Evolutionary conservation across 2,329 filamentous ascomycete species (phyloP), one percentile per base, ranked within the genome.

Genomic region (Alternaria solani): DNA sequence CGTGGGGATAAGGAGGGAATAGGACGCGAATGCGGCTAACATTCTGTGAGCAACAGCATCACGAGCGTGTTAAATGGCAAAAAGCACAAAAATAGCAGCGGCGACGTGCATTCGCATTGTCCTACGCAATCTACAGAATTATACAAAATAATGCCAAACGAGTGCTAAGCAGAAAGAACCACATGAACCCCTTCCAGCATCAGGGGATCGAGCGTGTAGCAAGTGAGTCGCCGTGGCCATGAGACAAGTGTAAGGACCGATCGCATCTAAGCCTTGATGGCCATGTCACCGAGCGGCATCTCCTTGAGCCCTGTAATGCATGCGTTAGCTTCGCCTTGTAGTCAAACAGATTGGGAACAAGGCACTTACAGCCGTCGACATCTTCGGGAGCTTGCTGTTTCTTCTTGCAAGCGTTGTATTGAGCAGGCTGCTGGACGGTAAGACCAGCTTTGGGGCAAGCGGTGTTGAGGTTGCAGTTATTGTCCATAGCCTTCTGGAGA

Each of bases 401-500:
- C 70, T 74, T 75, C 61, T 67, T 75, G 66, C 74, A 76, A 14
- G 72, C 69, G 61, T 67, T 71, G 61, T 76, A 75, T 49, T 64
- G 55, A 1, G 67, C 65, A 7, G 72, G 67, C 43, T 61, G 51
- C 61, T 75, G 72, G n/a, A 60, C 58, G 32, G 69, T 73, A 41
- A 76, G 66, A 39, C 74, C 74, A 14, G 74, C 74, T 52, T 68
- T 71, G 41, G 74, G 68, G 63, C 74, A 76, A 9, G 67, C 70
- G 2, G 48, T 65, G 65, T 76, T 75, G 61, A 78, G 73, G 51
- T 77, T 73, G 70, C 80, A 81, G 47, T 72, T 64, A 51, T 76
- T 77, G 62, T 81, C 78, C 75, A 80, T 78, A 9, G 79, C 78
- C 28, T 75, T 74, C 64, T 81, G 78, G 36, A 81, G 78, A 28